Evolutionary conservation across 805 yeast genomes (phyloP).

Genomic region (Cyberlindnera mississippiensis): DNA sequence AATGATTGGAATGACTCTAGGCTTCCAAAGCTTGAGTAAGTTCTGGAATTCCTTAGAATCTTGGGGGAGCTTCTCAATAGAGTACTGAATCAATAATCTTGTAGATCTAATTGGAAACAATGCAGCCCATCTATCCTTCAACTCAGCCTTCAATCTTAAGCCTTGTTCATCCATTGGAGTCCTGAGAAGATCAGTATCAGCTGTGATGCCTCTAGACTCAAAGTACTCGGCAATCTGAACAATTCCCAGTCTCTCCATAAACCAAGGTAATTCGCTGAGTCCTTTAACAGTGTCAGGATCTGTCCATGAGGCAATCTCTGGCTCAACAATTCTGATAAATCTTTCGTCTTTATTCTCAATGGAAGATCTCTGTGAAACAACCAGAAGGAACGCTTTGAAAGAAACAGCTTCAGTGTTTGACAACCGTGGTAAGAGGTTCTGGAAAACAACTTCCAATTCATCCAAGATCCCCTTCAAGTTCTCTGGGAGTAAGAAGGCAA

Average conservation of each 20-base stretch:
- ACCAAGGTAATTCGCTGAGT: conserved; percentile 87
- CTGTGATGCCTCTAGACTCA: conserved; percentile 73
- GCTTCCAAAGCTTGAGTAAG: conserved; percentile 80
- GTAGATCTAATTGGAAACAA: conserved; percentile 95
- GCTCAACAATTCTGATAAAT: conserved; percentile 87
- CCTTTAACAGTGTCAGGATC: conserved; percentile 90
- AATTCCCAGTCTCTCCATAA: conserved; percentile 95
- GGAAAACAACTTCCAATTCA: conserved; percentile 79
- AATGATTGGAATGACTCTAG: conserved; percentile 84
- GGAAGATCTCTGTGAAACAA: conserved; percentile 84
- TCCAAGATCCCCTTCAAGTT: conserved; percentile 74
- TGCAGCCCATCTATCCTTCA: conserved; percentile 90
- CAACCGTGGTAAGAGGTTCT: conserved; percentile 66
- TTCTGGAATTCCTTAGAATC: conserved; percentile 66
- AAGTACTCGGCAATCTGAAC: conserved; percentile 92
- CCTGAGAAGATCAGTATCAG: conserved; percentile 66
- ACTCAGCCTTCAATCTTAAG: conserved; percentile 61
- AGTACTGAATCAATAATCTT: conserved; percentile 89
- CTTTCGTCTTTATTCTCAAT: conserved; percentile 69
- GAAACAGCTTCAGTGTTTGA: conserved; percentile 92
- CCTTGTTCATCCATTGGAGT: conserved; percentile 93
- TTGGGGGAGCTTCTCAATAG: conserved; percentile 85
- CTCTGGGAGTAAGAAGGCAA: conserved; percentile 94
- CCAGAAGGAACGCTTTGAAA: conserved; percentile 85
- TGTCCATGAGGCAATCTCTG: conserved; percentile 89